Evolutionary conservation across 495 filamentous ascomycete genomes (phyloP).

Genomic region (Astrothelium subdiscretum): DNA sequence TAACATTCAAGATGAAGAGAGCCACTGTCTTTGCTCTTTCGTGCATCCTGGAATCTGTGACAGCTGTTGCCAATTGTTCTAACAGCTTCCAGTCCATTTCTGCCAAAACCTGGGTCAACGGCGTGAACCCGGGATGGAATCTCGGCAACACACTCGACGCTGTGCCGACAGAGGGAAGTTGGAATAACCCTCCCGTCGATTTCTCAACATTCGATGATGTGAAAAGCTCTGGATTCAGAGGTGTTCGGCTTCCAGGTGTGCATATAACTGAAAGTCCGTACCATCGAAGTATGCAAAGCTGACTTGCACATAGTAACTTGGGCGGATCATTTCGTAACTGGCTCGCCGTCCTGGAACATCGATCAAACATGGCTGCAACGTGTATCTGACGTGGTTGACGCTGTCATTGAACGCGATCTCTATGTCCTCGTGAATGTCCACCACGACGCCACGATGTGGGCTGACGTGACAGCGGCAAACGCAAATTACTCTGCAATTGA

Average conservation of each 20-base stretch:
- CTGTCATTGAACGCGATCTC: slow-evolving; percentile 39
- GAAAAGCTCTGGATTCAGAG: slow-evolving; percentile 45
- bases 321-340: slow-evolving; percentile 42
- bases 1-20: neutral
- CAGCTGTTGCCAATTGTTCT: neutral
- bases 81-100: slow-evolving; percentile 28
- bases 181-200: slow-evolving; percentile 44
- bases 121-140: slow-evolving; percentile 36
- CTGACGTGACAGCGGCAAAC: slow-evolving; percentile 36
- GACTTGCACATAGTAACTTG: slow-evolving; percentile 38
- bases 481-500: slow-evolving; percentile 43
- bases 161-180: slow-evolving; percentile 44
- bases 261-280: neutral
- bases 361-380: slow-evolving; percentile 45
- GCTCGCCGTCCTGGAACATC: slow-evolving; percentile 42
- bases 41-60: neutral
- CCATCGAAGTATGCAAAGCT: neutral
- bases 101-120: slow-evolving; percentile 27
- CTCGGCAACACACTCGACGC: slow-evolving; percentile 48
- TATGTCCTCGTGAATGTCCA: slow-evolving; percentile 49
- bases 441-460: slow-evolving; percentile 51
- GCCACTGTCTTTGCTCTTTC: neutral
- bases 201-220: slow-evolving; percentile 39
- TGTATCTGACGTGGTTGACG: slow-evolving; percentile 48
- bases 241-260: slow-evolving; percentile 45